Base-by-base conservation (phyloP, 768 basidiomycete species). In the Lactarius indigo region DNA sequence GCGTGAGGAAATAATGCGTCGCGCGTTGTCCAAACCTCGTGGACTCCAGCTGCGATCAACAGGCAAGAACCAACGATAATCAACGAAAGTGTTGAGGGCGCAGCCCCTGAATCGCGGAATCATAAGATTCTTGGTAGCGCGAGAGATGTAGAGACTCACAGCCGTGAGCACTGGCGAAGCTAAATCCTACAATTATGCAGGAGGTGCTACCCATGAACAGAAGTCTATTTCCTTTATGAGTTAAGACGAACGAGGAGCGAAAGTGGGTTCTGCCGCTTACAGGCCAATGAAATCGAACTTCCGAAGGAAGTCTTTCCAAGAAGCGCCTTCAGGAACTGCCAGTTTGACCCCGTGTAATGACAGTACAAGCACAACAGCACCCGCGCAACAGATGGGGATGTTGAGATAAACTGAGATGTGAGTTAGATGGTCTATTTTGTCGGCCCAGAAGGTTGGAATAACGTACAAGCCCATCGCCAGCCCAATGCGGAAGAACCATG, bases 391-490 rank as follows among this genome's bases (percentile, higher is more conserved):
- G 63, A 94, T 78, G 23, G 92, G 92, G 57, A 94, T 80, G 77
- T 94, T 94, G 75, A 94, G 81, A 74, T 87, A 93, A 75, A 94
- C 92, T 94, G 75, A n/a, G 42, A 17, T 44, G 63, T 54, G 57
- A 33, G 59, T 59, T 65, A 72, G 73, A 64, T 68, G 69, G 59
- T 57, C 62, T 47, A 65, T 61, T 59, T 56, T 41, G 35, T 61
- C 60, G 63, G 59, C 65, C 63, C 12, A 17, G 18, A 41, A 57
- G 61, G 60, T 52, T 28, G 57, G 68, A 62, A 68, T 68, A 67
- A 82, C 92, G 79, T 77, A 94, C 92, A 94, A 61, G 86, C 89
- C 88, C 90, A 94, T 83, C 92, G 82, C 92, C 92, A 94, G 72
- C 80, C 86, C 62, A 89, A 60, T 56, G 58, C 26, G 56, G 74